Evolutionary conservation across 2,329 filamentous ascomycete genomes (phyloP), one percentile per base, ranked within the genome.

Genomic region (Colletotrichum neosansevieriae): DNA sequence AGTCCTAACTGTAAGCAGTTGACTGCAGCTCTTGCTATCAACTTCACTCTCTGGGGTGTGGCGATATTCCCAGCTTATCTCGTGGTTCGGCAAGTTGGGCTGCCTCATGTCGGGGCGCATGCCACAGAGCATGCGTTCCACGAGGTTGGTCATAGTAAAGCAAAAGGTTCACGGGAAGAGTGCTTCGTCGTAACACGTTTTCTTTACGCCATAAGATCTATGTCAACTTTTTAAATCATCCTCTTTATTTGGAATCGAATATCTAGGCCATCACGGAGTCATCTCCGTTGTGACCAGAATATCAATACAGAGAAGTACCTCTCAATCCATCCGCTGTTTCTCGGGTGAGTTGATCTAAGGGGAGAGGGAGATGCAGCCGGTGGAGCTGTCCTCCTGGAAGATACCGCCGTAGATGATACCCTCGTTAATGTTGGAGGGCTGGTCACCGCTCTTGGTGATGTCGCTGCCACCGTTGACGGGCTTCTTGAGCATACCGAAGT

Each of bases 401-500:
- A 88, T 81, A 5, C 85, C 84, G 1, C 81, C 83, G 71, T 80
- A 88, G 38, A 86, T 79, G 44, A 88, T 72, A 2, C 85, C 85
- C 75, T 88, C 86, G 72, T 86, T 74, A 64, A 88, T 83, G 24
- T 78, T 80, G 10, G 77, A 71, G 68, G 80, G 78, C 74, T 88
- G 86, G 71, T 79, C 81, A 5, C 84, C 86, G 44, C 80, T 74
- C 73, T 82, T 82, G 50, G 80, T 80, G 44, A 86, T 79, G 72
- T 87, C 82, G 51, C 72, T 74, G 36, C 76, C 78, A 38, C 75
- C 71, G 61, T 84, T 80, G 54, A 84, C 81, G 6, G 85, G 83
- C 81, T 89, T 90, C 83, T 90, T 90, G 67, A 91, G 79, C 1
- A 89, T 74, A 40, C 88, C 88, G 58, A 90, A 84, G 74, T 91